Conservation (phyloP, 73 alveolate genomes). For the Paraurostyla sp. region DNA sequence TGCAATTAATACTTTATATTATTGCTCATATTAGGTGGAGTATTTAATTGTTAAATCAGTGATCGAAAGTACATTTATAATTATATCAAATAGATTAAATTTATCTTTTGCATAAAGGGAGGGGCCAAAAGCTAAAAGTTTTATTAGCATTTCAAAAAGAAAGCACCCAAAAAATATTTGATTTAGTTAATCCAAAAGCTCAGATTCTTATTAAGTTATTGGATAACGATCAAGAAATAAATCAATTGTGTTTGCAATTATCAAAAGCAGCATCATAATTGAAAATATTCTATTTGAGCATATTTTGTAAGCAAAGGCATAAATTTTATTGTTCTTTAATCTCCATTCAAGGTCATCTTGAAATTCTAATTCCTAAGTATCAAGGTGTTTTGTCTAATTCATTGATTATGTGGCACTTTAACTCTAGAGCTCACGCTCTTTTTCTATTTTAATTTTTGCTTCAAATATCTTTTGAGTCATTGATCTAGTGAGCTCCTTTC, state of each 20-base stretch:
- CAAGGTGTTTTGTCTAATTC: background rate
- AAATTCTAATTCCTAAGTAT: constrained; percentile 17
- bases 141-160: constrained; percentile 56
- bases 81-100: constrained; percentile 68
- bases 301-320: background rate
- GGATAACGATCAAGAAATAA: constrained; percentile 77
- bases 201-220: constrained; percentile 5
- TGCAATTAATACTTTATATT: constrained; percentile 40
- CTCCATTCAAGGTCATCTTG: background rate
- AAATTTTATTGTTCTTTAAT: background rate
- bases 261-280: background rate
- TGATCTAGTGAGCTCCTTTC: too few species aligned
- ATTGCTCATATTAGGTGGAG: constrained; percentile 14
- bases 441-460: too few species aligned
- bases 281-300: background rate
- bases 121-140: constrained; percentile 72
- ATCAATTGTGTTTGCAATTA: constrained; percentile 64
- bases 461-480: too few species aligned
- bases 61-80: constrained; percentile 53
- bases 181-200: constrained; percentile 37
- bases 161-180: constrained; percentile 58
- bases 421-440: background rate
- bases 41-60: constrained; percentile 59
- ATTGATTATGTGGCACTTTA: background rate
- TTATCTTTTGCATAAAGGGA: constrained; percentile 45